Conservation (phyloP, 2,329 filamentous ascomycete genomes). For the Fusarium sarcochroum region DNA sequence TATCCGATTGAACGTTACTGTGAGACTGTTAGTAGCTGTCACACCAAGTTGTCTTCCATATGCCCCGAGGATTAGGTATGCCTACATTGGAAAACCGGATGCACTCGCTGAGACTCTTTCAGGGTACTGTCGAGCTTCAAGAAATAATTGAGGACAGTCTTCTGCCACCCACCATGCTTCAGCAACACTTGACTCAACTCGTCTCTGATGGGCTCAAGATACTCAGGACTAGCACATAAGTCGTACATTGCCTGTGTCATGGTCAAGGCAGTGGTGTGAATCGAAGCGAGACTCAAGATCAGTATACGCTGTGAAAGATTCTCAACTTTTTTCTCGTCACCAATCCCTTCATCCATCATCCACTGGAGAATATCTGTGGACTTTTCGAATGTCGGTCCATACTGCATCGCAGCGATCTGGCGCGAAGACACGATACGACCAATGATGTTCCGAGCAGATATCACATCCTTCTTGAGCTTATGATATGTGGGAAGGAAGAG, state of each 20-base stretch:
- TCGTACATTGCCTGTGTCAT: constrained; percentile 6
- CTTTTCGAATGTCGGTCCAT: neutral
- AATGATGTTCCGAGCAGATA: neutral
- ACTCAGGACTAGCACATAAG: neutral
- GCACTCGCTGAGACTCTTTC: constrained; percentile 4
- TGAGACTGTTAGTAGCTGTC: neutral
- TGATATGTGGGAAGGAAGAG: neutral
- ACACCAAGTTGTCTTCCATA: too few relatives aligned
- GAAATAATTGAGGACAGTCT: neutral
- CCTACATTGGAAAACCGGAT: neutral
- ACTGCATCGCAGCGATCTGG: neutral
- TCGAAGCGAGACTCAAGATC: constrained; percentile 4
- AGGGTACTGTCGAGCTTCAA: constrained; percentile 1
- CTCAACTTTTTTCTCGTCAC: neutral
- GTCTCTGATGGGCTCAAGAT: neutral
- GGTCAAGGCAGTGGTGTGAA: neutral
- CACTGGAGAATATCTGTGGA: constrained; percentile 2
- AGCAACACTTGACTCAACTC: neutral
- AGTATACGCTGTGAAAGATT: neutral
- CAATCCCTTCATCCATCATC: neutral
- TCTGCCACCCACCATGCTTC: neutral
- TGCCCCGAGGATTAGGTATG: neutral
- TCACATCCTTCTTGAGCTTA: neutral
- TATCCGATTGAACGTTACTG: neutral
- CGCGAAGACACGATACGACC: neutral